Evolutionary conservation across 1,284 basidiomycete genomes (phyloP), one percentile per base, ranked within the genome.

Genomic region (Schizophyllum amplum): DNA sequence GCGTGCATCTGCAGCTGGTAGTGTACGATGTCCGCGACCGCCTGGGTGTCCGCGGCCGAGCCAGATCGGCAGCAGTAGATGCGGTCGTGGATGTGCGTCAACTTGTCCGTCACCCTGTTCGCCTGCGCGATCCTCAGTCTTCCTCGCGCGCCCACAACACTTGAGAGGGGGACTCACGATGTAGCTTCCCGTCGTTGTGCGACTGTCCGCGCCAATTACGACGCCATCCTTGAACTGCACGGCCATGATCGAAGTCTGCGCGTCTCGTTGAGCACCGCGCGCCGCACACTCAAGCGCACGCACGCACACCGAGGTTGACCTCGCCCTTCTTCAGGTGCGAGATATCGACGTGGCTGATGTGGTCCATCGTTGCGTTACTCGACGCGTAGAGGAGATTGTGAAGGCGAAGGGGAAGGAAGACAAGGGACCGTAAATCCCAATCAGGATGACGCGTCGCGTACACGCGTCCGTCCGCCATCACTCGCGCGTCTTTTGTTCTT

Each of bases 31-130:
- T 99, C 97, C 52, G 97, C 97, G 49, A 99, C 81, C 51, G 96
- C 94, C 72, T 97, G 96, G 0, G 96, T 99, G 72, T 99, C 96
- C 49, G 96, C 97, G 52, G 97, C 95, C 57, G 94, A 98, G 54
- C 96, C 96, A 54, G 94, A 97, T 61, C 96, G 90, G 82, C 96
- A 99, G 74, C 96, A 99, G 77, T 99, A 99, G 74, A 98, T 92
- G 62, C 94, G 92, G 74, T 99, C 97, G 71, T 98, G 93, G 63
- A 99, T 82, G 71, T 94, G 87, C 2, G 96, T 99, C 59, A 99
- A 82, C 75, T 99, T 99, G 82, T 99, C 96, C 22, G 96, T 99
- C 26, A 99, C 97, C 71, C 96, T 89, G 72, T 99, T 99, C 54
- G 95, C 95, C 90, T 93, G 58, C 11, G 53, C 55, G 25, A 50